A percentile compares a stretch with the other conserved stretches of the same genome.
Conservation (phyloP, 2,329 filamentous ascomycete species). For the Colletotrichum orchidophilum region DNA sequence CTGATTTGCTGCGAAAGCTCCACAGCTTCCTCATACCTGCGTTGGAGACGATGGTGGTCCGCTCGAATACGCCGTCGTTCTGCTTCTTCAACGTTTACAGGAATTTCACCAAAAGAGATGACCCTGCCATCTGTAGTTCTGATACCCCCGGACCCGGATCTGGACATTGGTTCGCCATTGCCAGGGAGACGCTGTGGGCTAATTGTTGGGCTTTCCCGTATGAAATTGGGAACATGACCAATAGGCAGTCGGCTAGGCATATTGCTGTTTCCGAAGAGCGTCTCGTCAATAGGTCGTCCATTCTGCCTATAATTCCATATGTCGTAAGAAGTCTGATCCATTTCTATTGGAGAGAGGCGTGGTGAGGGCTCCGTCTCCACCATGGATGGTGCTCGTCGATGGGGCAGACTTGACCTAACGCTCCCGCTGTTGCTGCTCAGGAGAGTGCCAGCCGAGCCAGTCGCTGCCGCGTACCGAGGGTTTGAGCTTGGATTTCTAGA, state of each 20-base stretch:
- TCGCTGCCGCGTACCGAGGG: constrained; percentile 8
- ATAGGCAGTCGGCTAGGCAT: constrained; percentile 4
- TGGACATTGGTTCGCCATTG: constrained; percentile 19
- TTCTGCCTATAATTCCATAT: constrained; percentile 38
- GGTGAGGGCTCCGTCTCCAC: constrained; percentile 57
- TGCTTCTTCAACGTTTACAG: constrained; percentile 16
- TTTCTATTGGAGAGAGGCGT: constrained; percentile 41
- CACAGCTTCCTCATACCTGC: constrained; percentile 1
- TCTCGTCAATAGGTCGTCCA: not conserved
- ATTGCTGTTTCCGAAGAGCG: constrained; percentile 15
- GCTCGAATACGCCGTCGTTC: not conserved
- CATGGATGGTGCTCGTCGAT: constrained; percentile 46
- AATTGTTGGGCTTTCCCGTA: constrained; percentile 7
- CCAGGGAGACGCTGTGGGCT: not conserved
- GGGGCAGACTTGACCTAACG: constrained; percentile 38
- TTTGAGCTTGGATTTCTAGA: constrained; percentile 53
- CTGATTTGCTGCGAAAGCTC: constrained; percentile 10
- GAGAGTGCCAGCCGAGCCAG: constrained; percentile 13
- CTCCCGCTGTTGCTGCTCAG: constrained; percentile 36
- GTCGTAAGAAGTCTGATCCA: constrained; percentile 42
- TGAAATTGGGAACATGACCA: constrained; percentile 15
- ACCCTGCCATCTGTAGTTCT: constrained; percentile 16
- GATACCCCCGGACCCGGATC: constrained; percentile 32
- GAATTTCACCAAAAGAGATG: constrained; percentile 27
- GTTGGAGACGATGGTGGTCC: constrained; percentile 2